A percentile compares a stretch with the other conserved stretches of the same genome.
These are phyloP conservation scores for Musa itinerans DNA, from an alignment of 176 grass and related monocot species.

Conservation along the genomic window DNA sequence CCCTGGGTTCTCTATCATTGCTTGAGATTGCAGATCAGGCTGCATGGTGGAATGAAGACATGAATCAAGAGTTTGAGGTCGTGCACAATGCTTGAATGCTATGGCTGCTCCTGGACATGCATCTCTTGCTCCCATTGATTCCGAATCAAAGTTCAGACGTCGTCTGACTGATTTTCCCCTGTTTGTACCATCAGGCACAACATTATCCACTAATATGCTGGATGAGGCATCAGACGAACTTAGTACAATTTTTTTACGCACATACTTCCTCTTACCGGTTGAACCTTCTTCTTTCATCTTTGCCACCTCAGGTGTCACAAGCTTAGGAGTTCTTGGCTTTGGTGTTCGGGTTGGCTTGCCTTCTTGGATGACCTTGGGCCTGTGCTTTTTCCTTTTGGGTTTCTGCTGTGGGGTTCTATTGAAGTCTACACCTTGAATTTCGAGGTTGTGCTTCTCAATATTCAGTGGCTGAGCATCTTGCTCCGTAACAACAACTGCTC, in stretches of 20 bases:
- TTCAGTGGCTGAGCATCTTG: conserved; percentile 13
- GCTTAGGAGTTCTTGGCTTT: conserved; percentile 43
- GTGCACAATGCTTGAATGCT: not conserved
- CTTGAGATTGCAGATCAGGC: not conserved
- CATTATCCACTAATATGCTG: not conserved
- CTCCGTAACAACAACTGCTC: conserved; percentile 9
- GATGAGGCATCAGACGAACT: conserved; percentile 10
- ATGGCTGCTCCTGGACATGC: conserved; percentile 5
- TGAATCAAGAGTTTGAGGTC: not conserved
- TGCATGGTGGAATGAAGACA: not conserved
- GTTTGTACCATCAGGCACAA: conserved; percentile 17
- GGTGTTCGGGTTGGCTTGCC: conserved; percentile 30
- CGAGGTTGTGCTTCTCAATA: conserved; percentile 14
- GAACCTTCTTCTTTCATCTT: conserved; percentile 29
- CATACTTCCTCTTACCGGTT: conserved; percentile 63
- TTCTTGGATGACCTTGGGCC: conserved; percentile 74
- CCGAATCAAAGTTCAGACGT: conserved; percentile 45
- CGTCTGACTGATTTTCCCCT: conserved; percentile 31
- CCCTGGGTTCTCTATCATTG: not conserved
- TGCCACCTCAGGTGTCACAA: conserved; percentile 1
- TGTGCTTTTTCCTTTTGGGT: conserved; percentile 53
- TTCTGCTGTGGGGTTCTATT: conserved; percentile 53
- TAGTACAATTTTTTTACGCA: conserved; percentile 42
- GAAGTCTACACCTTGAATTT: conserved; percentile 34
- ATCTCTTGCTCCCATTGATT: conserved; percentile 25